These are phyloP conservation scores for sweet orange (Citrus sinensis) DNA, from an alignment of 345 rosid species.

Conservation along the genomic window DNA sequence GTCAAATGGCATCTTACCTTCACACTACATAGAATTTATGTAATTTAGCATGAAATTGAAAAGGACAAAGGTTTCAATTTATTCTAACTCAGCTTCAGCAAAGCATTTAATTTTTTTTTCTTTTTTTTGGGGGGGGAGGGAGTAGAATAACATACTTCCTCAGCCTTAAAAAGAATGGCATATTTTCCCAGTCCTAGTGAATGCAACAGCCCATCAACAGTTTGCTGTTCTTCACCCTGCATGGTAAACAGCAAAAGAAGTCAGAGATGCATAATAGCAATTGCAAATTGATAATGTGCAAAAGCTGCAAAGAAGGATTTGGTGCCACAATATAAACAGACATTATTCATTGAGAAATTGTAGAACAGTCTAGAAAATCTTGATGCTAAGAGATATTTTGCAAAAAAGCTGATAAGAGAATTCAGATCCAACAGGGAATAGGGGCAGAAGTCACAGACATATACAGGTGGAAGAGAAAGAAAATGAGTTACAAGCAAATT, in stretches of 20 bases:
- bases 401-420: background rate
- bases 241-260: conserved; percentile 3
- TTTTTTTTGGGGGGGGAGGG: no score
- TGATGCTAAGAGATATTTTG: background rate
- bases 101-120: background rate
- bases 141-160: conserved; percentile 61
- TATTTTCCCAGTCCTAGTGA: conserved; percentile 80
- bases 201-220: conserved; percentile 75
- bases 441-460: background rate
- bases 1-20: background rate
- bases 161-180: conserved; percentile 72
- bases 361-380: background rate
- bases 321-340: background rate
- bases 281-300: no score
- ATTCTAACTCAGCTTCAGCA: background rate
- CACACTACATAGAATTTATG: background rate
- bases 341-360: background rate
- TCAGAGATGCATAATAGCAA: conserved; percentile 7
- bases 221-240: conserved; percentile 67
- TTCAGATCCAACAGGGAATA: background rate
- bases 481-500: background rate
- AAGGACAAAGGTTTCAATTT: background rate
- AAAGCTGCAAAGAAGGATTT: background rate
- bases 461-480: background rate
- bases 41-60: background rate